Evolutionary conservation across 169 alveolate genomes (phyloP).

Genomic region (Plasmodium ovale): DNA sequence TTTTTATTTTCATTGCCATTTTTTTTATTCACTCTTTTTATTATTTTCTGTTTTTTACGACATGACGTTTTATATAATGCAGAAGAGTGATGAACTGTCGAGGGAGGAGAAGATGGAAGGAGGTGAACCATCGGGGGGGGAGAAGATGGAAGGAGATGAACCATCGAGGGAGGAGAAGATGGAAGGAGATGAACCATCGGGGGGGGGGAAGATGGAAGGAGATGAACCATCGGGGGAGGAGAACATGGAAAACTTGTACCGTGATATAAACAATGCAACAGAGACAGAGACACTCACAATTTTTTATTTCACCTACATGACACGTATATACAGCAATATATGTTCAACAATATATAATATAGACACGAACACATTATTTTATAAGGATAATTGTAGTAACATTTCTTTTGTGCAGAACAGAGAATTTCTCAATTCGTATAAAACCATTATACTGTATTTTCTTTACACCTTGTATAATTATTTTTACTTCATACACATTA

Average conservation of each 20-base stretch:
- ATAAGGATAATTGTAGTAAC: slow-evolving; percentile 19
- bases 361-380: slow-evolving; percentile 21
- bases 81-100: neutral
- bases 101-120: neutral
- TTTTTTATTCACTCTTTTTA: slow-evolving; percentile 18
- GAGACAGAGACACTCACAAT: neutral
- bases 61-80: slow-evolving; percentile 6
- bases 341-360: slow-evolving; percentile 21
- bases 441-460: slow-evolving; percentile 6
- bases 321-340: slow-evolving; percentile 8
- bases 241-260: slow-evolving; percentile 11
- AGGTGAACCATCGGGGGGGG: neutral
- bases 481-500: slow-evolving; percentile 21
- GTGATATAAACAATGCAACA: neutral
- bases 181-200: neutral
- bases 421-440: slow-evolving; percentile 12
- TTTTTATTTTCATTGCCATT: slow-evolving; percentile 25
- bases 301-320: slow-evolving; percentile 13
- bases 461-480: slow-evolving; percentile 30
- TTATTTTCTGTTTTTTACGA: slow-evolving; percentile 24
- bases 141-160: slow-evolving; percentile 23
- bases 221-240: slow-evolving; percentile 33
- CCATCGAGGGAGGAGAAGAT: neutral
- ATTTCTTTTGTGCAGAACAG: neutral
- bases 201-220: slow-evolving; percentile 31